Percentiles rank a stretch among this genome's conserved stretches.
Conservation (phyloP, 139 green algal genomes). For the Chlamydomonas incerta region DNA sequence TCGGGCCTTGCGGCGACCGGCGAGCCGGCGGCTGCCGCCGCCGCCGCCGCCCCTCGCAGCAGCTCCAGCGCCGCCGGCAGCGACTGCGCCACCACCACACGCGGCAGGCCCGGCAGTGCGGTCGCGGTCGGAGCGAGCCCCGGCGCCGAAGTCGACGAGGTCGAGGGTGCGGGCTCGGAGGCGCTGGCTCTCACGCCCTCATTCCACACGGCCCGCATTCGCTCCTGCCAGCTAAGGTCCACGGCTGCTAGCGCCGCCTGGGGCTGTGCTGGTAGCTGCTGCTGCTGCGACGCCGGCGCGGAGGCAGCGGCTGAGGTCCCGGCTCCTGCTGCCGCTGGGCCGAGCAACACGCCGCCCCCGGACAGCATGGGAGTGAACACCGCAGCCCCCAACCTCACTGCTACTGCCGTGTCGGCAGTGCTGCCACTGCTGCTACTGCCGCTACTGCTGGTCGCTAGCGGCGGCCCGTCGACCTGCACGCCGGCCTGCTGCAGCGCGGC, state of each 20-base stretch:
- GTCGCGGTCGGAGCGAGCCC: too few relatives aligned
- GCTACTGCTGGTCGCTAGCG: too few relatives aligned
- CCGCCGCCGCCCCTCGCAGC: constrained; percentile 71
- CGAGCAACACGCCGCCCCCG: constrained; percentile 56
- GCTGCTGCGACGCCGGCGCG: background rate
- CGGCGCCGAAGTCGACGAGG: too few relatives aligned
- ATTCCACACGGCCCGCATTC: constrained; percentile 39
- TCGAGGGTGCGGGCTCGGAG: too few relatives aligned
- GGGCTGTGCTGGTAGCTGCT: background rate
- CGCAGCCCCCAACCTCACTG: background rate
- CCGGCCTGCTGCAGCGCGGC: background rate
- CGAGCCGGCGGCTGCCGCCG: constrained; percentile 13
- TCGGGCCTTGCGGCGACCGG: too few relatives aligned
- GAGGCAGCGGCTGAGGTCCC: constrained; percentile 13
- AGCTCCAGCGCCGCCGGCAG: constrained; percentile 71
- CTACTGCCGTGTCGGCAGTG: background rate
- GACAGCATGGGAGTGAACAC: constrained; percentile 56
- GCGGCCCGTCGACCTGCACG: background rate
- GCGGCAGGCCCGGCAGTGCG: background rate
- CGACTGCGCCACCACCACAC: constrained; percentile 48
- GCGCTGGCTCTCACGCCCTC: too few relatives aligned
- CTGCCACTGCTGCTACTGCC: background rate
- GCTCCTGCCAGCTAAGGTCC: constrained; percentile 43
- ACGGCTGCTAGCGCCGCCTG: background rate
- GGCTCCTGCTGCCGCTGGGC: constrained; percentile 63